These are phyloP conservation scores for Sporothrix euskadiensis DNA, from an alignment of 2,329 filamentous ascomycete genomes.

Conservation along the genomic window DNA sequence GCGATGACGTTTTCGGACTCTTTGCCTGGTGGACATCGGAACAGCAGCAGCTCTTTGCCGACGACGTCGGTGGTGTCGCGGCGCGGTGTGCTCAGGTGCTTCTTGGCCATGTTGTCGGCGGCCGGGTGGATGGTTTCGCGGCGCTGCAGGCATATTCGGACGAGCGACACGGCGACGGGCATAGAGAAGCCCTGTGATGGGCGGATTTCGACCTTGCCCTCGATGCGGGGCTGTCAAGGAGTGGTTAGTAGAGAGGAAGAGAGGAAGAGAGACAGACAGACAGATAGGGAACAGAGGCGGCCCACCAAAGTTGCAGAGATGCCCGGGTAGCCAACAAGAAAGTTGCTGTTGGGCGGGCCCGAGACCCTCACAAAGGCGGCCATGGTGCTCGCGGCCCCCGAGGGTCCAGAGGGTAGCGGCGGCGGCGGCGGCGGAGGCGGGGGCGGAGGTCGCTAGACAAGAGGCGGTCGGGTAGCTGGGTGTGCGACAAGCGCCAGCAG, in stretches of 20 bases:
- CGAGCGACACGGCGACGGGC: conserved; percentile 86
- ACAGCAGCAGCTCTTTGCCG: conserved; percentile 91
- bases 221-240: conserved; percentile 78
- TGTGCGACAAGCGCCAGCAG: conserved; percentile 19
- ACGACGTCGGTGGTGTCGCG: conserved; percentile 91
- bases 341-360: conserved; percentile 94
- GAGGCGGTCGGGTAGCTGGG: background rate
- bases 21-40: conserved; percentile 78
- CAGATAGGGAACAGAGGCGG: too few species aligned
- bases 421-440: background rate
- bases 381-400: conserved; percentile 36
- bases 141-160: conserved; percentile 89
- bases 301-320: conserved; percentile 93
- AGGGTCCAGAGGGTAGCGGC: conserved; percentile 23
- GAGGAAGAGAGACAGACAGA: conserved; percentile 39
- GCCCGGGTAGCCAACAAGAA: conserved; percentile 93
- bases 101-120: conserved; percentile 90
- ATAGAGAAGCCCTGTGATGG: conserved; percentile 82
- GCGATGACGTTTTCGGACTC: conserved; percentile 86
- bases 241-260: background rate
- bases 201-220: conserved; percentile 95
- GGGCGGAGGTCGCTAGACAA: background rate
- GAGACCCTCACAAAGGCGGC: conserved; percentile 80
- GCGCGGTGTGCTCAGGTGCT: conserved; percentile 83
- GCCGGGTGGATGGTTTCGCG: conserved; percentile 96